Conservation (phyloP, 2,329 filamentous ascomycete species). For the Lachnellula occidentalis region DNA sequence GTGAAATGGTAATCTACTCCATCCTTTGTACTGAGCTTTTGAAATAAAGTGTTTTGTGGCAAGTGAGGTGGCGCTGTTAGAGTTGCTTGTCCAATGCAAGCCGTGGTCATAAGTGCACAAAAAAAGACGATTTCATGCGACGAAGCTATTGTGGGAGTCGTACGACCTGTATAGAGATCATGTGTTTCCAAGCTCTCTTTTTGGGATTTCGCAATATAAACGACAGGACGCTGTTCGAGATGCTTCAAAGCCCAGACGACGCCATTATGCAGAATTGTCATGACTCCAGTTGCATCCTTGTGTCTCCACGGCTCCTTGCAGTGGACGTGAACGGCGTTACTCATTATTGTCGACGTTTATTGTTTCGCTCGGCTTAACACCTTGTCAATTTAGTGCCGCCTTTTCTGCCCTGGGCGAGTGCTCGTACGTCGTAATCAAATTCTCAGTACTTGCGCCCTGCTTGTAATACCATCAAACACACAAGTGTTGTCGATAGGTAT, state of each 20-base stretch:
- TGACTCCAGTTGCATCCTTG: neutral
- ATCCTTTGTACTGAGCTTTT: neutral
- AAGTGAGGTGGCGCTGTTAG: constrained; percentile 1
- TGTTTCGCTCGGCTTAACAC: no score
- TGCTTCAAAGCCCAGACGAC: constrained; percentile 11
- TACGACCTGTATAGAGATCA: constrained; percentile 4
- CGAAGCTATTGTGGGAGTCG: constrained; percentile 8
- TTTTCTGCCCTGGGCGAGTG: neutral
- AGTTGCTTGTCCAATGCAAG: constrained; percentile 6
- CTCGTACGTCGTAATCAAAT: constrained; percentile 16
- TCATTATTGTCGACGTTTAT: no score
- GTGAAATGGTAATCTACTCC: neutral
- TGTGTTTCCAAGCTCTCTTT: neutral
- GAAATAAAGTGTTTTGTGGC: constrained; percentile 14
- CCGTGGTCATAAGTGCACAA: neutral
- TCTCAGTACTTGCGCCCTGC: constrained; percentile 28
- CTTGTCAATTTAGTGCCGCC: neutral
- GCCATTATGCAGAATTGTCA: constrained; percentile 15
- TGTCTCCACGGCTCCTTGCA: neutral
- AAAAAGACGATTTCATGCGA: constrained; percentile 9
- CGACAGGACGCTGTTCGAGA: constrained; percentile 4
- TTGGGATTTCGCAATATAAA: constrained; percentile 9
- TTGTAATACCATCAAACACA: constrained; percentile 61
- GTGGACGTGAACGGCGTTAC: no score
- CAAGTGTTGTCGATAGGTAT: constrained; percentile 66